Evolutionary conservation across 306 rosid genomes (phyloP).

Genomic region (Sicyos edulis): DNA sequence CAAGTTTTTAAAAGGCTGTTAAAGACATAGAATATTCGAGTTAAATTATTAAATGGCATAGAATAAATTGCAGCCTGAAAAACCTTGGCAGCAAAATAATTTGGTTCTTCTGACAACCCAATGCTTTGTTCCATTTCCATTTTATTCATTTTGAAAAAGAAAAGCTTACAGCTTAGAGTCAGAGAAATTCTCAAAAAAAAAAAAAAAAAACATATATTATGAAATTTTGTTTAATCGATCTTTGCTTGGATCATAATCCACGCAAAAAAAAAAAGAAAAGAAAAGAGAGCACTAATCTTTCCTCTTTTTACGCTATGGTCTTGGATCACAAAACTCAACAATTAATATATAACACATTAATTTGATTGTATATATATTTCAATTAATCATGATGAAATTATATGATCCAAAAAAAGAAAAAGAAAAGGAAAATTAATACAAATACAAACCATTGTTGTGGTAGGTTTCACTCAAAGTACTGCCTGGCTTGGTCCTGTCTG

Average conservation of each 20-base stretch:
- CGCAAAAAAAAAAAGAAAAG: background rate
- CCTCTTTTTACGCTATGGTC: background rate
- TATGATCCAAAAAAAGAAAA: background rate
- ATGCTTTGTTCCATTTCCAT: background rate
- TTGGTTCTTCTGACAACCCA: background rate
- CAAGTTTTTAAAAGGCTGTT: background rate
- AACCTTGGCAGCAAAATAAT: background rate
- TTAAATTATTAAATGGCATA: background rate
- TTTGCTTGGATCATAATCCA: conserved; percentile 1
- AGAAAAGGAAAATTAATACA: too few species aligned
- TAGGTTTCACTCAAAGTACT: background rate
- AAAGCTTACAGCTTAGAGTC: background rate
- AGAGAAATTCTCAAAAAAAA: background rate
- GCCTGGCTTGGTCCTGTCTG: conserved; percentile 85
- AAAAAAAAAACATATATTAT: background rate
- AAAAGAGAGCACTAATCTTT: background rate
- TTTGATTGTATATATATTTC: background rate
- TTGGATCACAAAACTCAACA: background rate
- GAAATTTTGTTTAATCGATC: background rate
- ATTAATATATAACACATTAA: background rate
- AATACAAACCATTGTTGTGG: background rate
- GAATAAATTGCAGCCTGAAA: background rate
- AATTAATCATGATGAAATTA: too few species aligned
- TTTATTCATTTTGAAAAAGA: background rate
- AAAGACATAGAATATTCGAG: background rate